Base-by-base conservation (phyloP, 106 monocot genomes). In the Dendrobium nobile region DNA sequence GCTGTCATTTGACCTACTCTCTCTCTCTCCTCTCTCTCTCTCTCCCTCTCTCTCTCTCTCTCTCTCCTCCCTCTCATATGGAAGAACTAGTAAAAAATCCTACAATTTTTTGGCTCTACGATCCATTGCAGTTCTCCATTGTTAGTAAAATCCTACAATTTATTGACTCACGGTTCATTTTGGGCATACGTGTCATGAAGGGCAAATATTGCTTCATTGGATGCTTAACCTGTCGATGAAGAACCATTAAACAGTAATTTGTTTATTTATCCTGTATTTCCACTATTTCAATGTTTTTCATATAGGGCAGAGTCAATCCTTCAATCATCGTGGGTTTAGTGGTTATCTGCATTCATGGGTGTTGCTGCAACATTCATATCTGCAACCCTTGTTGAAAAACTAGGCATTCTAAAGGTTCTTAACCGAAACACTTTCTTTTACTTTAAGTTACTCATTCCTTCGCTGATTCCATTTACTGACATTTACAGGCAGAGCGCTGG, bases 341-440 rank as follows among this genome's bases (percentile, higher is more conserved):
- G 97, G 67, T 82, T 92, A 78, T 98, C 94, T 79, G 92, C 97
- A 58, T 85, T 94, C 82, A 92, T 98, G 94, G 97, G 97, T 31
- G 87, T 98, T 84, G 90, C 91, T 26, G 97, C 97, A 51, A 98
- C 97, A 47, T 98, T 90, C 75, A 86, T 90, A 73, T 98, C 97
- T 82, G 82, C 97, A 72, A 85, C 82, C 77, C 81, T 98, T 22
- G 97, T 98, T 4, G 88, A 89, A 84, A 88, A 75, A 68, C 73
- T 98, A 58, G 92, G 97, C 76, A 85, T 94, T 83, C 84, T 98
- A 27, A 94, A 94, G 97, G 96, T 94, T 67, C 73, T 79, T 40
- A 77, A 72, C 15, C 16, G 2, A 77, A 67, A n/a, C 16, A 13
- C 18, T 3, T 27, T 26, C 45, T 58, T 56, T 75, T 74, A 41